Conservation (phyloP, 257 asterid species). For the Nicotiana benthamiana region DNA sequence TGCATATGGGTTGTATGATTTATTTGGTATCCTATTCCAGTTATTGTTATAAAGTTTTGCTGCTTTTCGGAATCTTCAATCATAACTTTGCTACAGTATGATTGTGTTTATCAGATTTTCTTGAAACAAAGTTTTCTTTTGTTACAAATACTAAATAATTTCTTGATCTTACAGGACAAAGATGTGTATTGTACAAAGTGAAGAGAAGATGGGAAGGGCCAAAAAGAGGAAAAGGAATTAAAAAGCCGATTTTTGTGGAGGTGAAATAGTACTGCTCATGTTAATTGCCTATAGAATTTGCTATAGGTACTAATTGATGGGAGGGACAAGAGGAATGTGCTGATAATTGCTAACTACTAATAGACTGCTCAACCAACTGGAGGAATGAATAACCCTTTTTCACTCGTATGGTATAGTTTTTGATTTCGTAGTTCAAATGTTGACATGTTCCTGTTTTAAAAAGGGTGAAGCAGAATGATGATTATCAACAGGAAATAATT, state of each 20-base stretch:
- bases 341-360: slow-evolving; percentile 16
- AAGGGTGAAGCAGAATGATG: slow-evolving; percentile 26
- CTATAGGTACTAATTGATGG: slow-evolving; percentile 16
- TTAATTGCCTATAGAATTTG: slow-evolving; percentile 3
- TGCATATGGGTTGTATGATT: slow-evolving; percentile 43
- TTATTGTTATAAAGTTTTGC: slow-evolving; percentile 32
- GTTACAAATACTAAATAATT: background rate
- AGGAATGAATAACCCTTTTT: slow-evolving; percentile 12
- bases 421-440: slow-evolving; percentile 16
- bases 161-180: background rate
- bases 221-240: background rate
- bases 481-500: slow-evolving; percentile 20
- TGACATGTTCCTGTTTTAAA: slow-evolving; percentile 18
- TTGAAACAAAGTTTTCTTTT: background rate
- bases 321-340: slow-evolving; percentile 15
- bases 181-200: background rate
- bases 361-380: slow-evolving; percentile 46
- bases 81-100: slow-evolving; percentile 31
- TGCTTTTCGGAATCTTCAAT: slow-evolving; percentile 36
- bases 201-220: background rate
- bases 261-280: slow-evolving; percentile 2
- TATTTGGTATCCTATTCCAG: slow-evolving; percentile 28
- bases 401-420: slow-evolving; percentile 15
- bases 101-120: slow-evolving; percentile 11
- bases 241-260: background rate